Evolutionary conservation across 169 alveolate genomes (phyloP), one percentile per base, ranked within the genome.

Genomic region (Perkinsus olseni): DNA sequence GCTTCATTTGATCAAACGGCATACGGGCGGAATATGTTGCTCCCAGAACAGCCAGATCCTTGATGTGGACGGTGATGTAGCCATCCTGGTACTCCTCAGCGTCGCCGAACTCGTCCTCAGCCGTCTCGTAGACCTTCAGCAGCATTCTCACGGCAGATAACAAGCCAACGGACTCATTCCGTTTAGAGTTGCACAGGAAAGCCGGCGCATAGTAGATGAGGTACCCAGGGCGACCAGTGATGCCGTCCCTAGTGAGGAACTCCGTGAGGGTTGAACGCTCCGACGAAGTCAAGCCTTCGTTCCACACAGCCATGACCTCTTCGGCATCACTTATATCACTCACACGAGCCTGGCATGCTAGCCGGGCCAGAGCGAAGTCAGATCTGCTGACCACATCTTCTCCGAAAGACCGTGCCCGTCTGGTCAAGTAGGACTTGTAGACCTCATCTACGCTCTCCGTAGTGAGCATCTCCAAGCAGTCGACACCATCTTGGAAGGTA

Each of bases 321-420:
- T 91, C 62, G 39, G 82, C 93, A 36, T 36, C 74, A 28, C 62
- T 62, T 4, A 91, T 38, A 39, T 38, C 74, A 51, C 48, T 39
- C 37, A 40, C 93, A 36, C 93, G 93, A 17, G 93, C 93, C 17
- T 91, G 48, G 39, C 93, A 91, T 36, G 38, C n/a, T 0, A 91
- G 93, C 38, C 74, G 74, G 40, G 62, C 62, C 74, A 91, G 82
- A 21, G 93, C 93, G 74, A 62, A 62, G 82, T 62, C 82, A 13
- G 82, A 4, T 21, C 82, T 13, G 34, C 31, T 62, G 82, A 28
- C 34, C 37, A 62, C 82, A 21, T 62, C 82, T 13, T 3, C 82
- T 3, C 82, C 82, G 17, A 24, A 13, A 4, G 82, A 4, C 34
- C 28, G 34, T 3, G 82, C 82, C 8, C 82, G 82, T 24, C 82